phyloP scores from a whole-genome alignment of 495 filamentous ascomycete genomes.

The Parmelia sp. region DNA sequence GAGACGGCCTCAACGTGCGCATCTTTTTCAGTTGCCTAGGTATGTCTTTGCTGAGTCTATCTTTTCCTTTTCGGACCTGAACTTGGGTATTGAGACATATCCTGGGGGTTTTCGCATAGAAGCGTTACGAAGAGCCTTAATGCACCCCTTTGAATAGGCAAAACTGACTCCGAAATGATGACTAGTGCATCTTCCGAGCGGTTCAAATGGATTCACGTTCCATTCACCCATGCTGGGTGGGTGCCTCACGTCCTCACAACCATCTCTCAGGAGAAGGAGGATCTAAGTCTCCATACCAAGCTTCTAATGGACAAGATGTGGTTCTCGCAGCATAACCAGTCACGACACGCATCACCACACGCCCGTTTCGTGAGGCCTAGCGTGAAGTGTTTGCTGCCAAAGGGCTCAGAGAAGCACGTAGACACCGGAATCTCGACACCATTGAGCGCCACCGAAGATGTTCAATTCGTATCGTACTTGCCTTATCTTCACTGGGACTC shows the following conservation, averaged over 20 bases:
- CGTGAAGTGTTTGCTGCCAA: slow-evolving; percentile 34
- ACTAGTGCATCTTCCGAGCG: slow-evolving; percentile 41
- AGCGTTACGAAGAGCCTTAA: too few species aligned
- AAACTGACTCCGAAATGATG: too few species aligned
- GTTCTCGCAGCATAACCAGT: slow-evolving; percentile 40
- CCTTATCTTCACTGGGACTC: slow-evolving; percentile 62
- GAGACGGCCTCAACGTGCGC: slow-evolving; percentile 28
- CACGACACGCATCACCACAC: slow-evolving; percentile 44
- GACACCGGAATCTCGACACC: slow-evolving; percentile 30
- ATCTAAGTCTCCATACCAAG: slow-evolving; percentile 45
- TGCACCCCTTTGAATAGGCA: too few species aligned
- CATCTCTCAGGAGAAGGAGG: slow-evolving; percentile 33
- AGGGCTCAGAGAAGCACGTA: slow-evolving; percentile 13
- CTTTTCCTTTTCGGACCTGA: too few species aligned
- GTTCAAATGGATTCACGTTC: slow-evolving; percentile 62
- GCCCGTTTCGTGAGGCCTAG: slow-evolving; percentile 39
- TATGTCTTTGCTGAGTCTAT: too few species aligned
- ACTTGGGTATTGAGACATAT: too few species aligned
- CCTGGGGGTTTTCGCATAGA: too few species aligned
- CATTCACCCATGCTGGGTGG: slow-evolving; percentile 61
- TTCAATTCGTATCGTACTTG: slow-evolving; percentile 39
- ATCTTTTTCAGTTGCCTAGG: slow-evolving; percentile 38
- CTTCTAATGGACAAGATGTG: slow-evolving; percentile 43
- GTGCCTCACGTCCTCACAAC: slow-evolving; percentile 45
- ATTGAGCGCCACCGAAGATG: slow-evolving; percentile 29